Percentiles rank a stretch among this genome's conserved stretches.
These are phyloP conservation scores for Przewalskia tangutica DNA, from an alignment of 257 asterid genomes.

Conservation along the genomic window DNA sequence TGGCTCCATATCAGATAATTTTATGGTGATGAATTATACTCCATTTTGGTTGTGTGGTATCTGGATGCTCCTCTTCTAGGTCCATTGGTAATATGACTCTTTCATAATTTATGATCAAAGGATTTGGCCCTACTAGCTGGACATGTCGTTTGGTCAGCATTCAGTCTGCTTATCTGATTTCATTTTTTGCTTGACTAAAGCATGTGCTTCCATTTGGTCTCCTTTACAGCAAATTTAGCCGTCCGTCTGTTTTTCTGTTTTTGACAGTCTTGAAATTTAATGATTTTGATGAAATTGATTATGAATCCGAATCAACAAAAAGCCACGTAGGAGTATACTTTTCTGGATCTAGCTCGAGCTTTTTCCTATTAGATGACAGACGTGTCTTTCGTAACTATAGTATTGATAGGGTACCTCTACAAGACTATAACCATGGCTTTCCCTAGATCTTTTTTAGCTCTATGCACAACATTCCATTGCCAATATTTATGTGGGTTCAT, in stretches of 20 bases:
- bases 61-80: neutral
- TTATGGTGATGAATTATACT: neutral
- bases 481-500: neutral
- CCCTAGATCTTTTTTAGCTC: neutral
- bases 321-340: neutral
- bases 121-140: neutral
- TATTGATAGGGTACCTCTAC: neutral
- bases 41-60: neutral
- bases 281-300: neutral
- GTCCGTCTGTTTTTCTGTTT: neutral
- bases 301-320: neutral
- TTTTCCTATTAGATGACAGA: neutral
- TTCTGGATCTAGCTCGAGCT: neutral
- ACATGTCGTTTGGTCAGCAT: neutral
- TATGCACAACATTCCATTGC: neutral
- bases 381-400: neutral
- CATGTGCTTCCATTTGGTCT: neutral
- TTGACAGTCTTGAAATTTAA: neutral
- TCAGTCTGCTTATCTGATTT: neutral
- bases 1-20: constrained; percentile 49
- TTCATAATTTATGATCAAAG: neutral
- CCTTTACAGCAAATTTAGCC: neutral
- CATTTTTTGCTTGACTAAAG: neutral
- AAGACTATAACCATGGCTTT: neutral
- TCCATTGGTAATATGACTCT: neutral